These are phyloP conservation scores for Penicillium aurantiogriseum DNA, from an alignment of 2,329 filamentous ascomycete genomes.

Conservation along the genomic window DNA sequence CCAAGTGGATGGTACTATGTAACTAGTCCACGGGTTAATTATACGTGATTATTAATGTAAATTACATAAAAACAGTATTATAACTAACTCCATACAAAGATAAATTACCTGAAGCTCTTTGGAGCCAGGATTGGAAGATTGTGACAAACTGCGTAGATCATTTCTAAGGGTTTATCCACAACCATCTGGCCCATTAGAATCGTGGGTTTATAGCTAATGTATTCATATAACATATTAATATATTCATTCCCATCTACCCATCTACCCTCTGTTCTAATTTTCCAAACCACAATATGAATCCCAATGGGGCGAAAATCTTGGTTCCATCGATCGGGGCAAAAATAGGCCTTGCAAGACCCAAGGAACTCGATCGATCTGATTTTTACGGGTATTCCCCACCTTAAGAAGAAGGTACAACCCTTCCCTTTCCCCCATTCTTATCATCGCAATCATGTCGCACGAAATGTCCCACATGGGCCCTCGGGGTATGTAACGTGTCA, in stretches of 20 bases:
- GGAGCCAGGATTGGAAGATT: neutral
- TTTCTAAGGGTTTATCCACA: neutral
- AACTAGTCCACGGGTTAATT: too few relatives aligned
- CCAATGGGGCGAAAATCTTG: neutral
- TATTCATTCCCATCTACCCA: neutral
- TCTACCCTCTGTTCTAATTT: neutral
- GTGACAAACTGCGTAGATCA: neutral
- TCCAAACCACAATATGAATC: neutral
- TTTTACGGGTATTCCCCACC: constrained; percentile 21
- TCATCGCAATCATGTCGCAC: constrained; percentile 35
- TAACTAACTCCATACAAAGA: neutral
- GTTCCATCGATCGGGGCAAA: neutral
- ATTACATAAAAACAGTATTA: neutral
- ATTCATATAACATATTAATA: neutral
- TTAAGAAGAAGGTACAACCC: neutral
- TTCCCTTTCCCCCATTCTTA: neutral
- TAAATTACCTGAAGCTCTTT: neutral
- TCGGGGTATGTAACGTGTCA: constrained; percentile 31
- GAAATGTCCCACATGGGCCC: constrained; percentile 45
- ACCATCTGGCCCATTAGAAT: neutral
- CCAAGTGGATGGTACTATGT: too few relatives aligned
- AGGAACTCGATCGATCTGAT: constrained; percentile 19
- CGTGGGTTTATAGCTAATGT: neutral
- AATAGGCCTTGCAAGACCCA: constrained; percentile 10
- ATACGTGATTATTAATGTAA: neutral